Evolutionary conservation across 352 stramenopile genomes (phyloP), one percentile per base, ranked within the genome.

Genomic region (Globisporangium cederbergense): DNA sequence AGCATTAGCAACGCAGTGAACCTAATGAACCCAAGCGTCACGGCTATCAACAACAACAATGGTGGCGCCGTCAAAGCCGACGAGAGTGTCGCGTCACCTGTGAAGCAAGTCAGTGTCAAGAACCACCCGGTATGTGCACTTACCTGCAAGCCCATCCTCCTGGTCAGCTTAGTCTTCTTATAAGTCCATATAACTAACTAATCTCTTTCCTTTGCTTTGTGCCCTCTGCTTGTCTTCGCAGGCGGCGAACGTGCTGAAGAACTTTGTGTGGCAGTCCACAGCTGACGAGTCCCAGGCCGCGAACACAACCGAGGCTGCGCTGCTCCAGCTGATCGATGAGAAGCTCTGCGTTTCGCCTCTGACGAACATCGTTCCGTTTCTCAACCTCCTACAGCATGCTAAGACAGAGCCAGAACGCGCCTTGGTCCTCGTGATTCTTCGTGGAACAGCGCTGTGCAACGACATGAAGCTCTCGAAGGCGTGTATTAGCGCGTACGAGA

Each of bases 331-430:
- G 47, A 84, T 91, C 22, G 81, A 93, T 49, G 54, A 64, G 16
- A 74, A 83, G 58, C 73, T 90, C 18, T 72, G 73, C 16, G 60
- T 93, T 40, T 70, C 71, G 18, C 87, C 79, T 18, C 57, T 82
- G 34, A 68, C 67, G 20, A 78, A 83, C 64, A 62, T 91, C 20
- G 42, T 72, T 38, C 77, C 75, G 38, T 91, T 93, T 55, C 69
- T 93, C 20, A 76, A 87, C 49, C 59, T 88, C 34, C 63, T 93
- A 10, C 68, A 76, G 7, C 58, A 66, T 34, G 87, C 81, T 42
- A 89, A 87, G 69, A 86, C 82, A 0, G 85, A 93, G 54, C 75
- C 83, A 10, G 83, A 91, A 50, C 74, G 90, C 66, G 84, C 85
- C 3, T 64, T 91, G 4, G 79, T 85, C 16, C 77, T 93, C 32